Base-by-base conservation (phyloP, 2,329 filamentous ascomycete genomes). In the Colletotrichum sojae region DNA sequence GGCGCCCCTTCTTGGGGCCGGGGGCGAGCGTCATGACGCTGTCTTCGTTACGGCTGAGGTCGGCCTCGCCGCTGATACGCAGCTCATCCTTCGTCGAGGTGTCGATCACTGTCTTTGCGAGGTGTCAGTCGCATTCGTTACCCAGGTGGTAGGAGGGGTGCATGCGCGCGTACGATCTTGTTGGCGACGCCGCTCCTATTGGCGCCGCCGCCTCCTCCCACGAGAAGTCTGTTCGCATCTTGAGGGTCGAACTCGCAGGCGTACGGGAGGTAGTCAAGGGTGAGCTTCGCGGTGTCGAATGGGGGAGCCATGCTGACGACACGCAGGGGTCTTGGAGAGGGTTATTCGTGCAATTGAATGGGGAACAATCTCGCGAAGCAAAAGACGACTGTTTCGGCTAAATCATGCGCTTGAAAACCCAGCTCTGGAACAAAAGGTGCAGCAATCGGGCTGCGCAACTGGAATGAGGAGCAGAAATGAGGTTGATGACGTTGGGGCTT, bases 201-300 rank as follows among this genome's bases (percentile, higher is more conserved):
- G 72, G 93, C 90, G 58, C 95, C 95, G 72, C 95, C 95, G 71
- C 95, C 95, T 60, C 95, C 95, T 69, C 92, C 94, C 45, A 97
- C 93, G 9, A 97, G 83, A 25, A 98, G 85, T 72, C 91, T 90
- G 71, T 88, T 88, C 69, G 91, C 87, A 82, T 97, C 90, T 75
- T 91, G 88, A 59, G 92, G 93, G 77, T 97, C 94, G 80, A 97
- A 98, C 77, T 94, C 94, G 78, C 94, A 92, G 64, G 92, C 90
- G 80, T 94, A 97, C 68, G 97, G 88, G 56, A 95, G 95, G 80
- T 95, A 98, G 67, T 90, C 89, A 72, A 97, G 88, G 64, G 89
- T 89, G 73, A 90, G 84, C 79, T 90, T 91, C 70, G 91, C 87
- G 69, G 80, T 80, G 63, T 82, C 80, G 71, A 89, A 79, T 22